Percentiles rank a stretch among this genome's conserved stretches.
These are phyloP conservation scores for Blumeriella jaapii DNA, from an alignment of 2,329 filamentous ascomycete genomes.

Conservation along the genomic window DNA sequence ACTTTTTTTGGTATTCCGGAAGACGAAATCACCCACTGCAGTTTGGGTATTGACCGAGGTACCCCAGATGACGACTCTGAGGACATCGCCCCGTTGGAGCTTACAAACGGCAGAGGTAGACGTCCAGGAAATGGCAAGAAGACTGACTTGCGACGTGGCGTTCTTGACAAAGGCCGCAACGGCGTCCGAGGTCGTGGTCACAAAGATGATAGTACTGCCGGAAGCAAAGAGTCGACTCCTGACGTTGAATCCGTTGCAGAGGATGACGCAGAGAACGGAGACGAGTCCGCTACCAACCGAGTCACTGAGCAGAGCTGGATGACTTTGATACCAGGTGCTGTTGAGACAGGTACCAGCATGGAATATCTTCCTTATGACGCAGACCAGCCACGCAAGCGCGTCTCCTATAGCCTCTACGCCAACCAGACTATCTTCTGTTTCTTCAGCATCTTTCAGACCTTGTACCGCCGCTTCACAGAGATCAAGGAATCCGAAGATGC, in stretches of 20 bases:
- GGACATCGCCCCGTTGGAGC: slow-evolving; percentile 55
- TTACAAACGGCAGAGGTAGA: slow-evolving; percentile 55
- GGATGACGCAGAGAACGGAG: slow-evolving; percentile 55
- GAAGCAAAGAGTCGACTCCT: slow-evolving; percentile 81
- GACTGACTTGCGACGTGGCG: slow-evolving; percentile 70
- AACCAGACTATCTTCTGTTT: slow-evolving; percentile 92
- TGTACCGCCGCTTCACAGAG: slow-evolving; percentile 73
- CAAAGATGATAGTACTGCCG: slow-evolving; percentile 71
- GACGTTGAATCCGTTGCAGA: slow-evolving; percentile 68
- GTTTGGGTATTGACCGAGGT: slow-evolving; percentile 57
- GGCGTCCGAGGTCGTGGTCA: slow-evolving; percentile 55
- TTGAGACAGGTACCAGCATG: slow-evolving; percentile 31
- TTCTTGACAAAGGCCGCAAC: slow-evolving; percentile 67
- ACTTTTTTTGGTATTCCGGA: slow-evolving; percentile 66
- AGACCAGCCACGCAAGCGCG: slow-evolving; percentile 71
- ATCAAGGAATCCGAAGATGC: slow-evolving; percentile 70
- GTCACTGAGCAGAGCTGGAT: slow-evolving; percentile 54
- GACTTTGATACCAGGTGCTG: slow-evolving; percentile 46
- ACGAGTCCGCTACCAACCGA: slow-evolving; percentile 50
- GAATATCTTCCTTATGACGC: slow-evolving; percentile 54
- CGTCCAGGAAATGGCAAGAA: slow-evolving; percentile 57
- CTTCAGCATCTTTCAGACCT: slow-evolving; percentile 82
- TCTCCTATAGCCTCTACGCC: slow-evolving; percentile 79
- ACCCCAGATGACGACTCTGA: slow-evolving; percentile 62
- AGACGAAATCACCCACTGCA: slow-evolving; percentile 53